Conservation (phyloP, 371 early-diverging fungal species). For the Actinomortierella wolfii region DNA sequence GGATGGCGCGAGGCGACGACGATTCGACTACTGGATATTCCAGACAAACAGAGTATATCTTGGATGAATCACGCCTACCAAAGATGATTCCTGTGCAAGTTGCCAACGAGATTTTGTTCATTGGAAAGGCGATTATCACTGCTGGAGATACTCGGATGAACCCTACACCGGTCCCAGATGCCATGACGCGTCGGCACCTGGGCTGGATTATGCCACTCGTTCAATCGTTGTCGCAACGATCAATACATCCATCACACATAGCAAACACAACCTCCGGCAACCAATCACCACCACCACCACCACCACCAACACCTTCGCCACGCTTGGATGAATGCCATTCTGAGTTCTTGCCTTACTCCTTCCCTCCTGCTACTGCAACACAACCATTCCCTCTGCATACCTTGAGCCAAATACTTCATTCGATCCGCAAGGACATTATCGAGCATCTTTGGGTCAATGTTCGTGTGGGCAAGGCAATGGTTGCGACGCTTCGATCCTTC, state of each 20-base stretch:
- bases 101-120: conserved; percentile 71
- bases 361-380: no score
- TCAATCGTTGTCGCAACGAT: no score
- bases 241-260: no score
- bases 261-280: no score
- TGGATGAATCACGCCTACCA: conserved; percentile 58
- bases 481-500: conserved; percentile 63
- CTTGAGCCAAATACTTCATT: conserved; percentile 40
- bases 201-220: conserved; percentile 34
- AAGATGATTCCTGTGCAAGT: conserved; percentile 53
- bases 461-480: conserved; percentile 63
- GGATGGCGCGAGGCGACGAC: conserved; percentile 16
- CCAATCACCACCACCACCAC: no score
- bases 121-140: conserved; percentile 75
- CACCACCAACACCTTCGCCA: no score
- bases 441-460: conserved; percentile 73
- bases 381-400: no score
- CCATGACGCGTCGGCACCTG: conserved; percentile 51
- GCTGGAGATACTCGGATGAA: conserved; percentile 49
- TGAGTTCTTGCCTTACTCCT: no score
- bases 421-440: conserved; percentile 64
- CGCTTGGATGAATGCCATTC: no score
- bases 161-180: conserved; percentile 49
- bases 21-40: no score
- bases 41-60: conserved; percentile 59